A percentile compares a stretch with the other conserved stretches of the same genome.
Conservation (phyloP, 2,329 filamentous ascomycete genomes). For the Penicillium italicum region DNA sequence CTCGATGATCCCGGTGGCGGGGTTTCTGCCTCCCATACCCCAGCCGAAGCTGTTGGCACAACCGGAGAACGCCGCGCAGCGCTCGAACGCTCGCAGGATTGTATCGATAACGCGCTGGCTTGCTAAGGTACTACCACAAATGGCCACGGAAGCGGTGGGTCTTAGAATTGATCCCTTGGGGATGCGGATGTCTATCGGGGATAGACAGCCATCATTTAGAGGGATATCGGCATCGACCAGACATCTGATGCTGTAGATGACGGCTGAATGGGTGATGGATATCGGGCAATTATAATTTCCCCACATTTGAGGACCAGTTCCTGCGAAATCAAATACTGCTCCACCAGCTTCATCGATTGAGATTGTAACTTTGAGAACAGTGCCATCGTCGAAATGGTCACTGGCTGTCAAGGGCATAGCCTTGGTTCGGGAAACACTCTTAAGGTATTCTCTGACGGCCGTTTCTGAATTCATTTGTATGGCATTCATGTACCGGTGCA, state of each 20-base stretch:
- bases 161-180: background rate
- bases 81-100: background rate
- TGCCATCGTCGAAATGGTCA: background rate
- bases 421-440: background rate
- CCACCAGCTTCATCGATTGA: background rate
- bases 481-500: background rate
- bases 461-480: background rate
- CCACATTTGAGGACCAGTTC: background rate
- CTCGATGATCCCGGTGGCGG: background rate
- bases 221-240: background rate
- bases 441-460: background rate
- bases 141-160: background rate
- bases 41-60: background rate
- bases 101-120: background rate
- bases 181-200: background rate
- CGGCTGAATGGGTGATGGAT: background rate
- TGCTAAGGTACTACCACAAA: background rate
- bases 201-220: background rate
- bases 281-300: background rate
- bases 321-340: background rate
- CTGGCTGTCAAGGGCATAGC: background rate
- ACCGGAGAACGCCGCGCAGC: background rate
- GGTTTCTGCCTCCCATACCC: background rate
- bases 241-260: background rate
- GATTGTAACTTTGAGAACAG: background rate